Evolutionary conservation across 2,329 filamentous ascomycete species (phyloP).

Genomic region (Exophiala mesophila): DNA sequence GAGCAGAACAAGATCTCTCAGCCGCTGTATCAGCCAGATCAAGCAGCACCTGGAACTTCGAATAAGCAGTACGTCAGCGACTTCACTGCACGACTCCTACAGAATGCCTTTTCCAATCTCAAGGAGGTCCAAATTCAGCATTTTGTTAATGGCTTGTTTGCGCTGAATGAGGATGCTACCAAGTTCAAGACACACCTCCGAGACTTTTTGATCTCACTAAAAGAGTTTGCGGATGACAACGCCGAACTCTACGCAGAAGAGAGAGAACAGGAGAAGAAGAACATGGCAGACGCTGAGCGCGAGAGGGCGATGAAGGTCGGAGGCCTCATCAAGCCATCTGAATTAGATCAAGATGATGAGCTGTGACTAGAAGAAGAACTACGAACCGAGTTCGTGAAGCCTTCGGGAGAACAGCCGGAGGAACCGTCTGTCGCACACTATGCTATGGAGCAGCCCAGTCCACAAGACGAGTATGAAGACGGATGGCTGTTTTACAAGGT

Average conservation of each 20-base stretch:
- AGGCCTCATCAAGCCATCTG: conserved; percentile 93
- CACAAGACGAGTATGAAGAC: conserved; percentile 13
- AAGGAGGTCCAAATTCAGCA: conserved; percentile 81
- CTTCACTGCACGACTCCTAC: conserved; percentile 78
- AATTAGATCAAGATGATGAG: conserved; percentile 81
- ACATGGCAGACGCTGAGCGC: conserved; percentile 80
- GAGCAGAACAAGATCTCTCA: conserved; percentile 84
- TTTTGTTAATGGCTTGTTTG: conserved; percentile 87
- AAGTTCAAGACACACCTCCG: conserved; percentile 94
- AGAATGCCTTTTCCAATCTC: conserved; percentile 89
- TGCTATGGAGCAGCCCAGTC: conserved; percentile 17
- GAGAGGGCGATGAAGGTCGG: conserved; percentile 93
- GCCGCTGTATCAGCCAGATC: conserved; percentile 79
- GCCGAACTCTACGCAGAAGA: conserved; percentile 90
- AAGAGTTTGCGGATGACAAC: conserved; percentile 95
- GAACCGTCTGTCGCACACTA: conserved; percentile 25
- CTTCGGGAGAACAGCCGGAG: conserved; percentile 5
- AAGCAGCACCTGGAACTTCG: conserved; percentile 74
- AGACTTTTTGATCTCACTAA: conserved; percentile 94
- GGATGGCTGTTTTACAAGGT: conserved; percentile 26
- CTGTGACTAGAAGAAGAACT: conserved; percentile 72
- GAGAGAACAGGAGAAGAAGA: conserved; percentile 83
- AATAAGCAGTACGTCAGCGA: conserved; percentile 88
- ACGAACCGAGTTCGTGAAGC: conserved; percentile 36
- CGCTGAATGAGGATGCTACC: conserved; percentile 79